Evolutionary conservation across 192 early-diverging fungal species (phyloP), one percentile per base, ranked within the genome.

Genomic region (Dissophora globulifera): DNA sequence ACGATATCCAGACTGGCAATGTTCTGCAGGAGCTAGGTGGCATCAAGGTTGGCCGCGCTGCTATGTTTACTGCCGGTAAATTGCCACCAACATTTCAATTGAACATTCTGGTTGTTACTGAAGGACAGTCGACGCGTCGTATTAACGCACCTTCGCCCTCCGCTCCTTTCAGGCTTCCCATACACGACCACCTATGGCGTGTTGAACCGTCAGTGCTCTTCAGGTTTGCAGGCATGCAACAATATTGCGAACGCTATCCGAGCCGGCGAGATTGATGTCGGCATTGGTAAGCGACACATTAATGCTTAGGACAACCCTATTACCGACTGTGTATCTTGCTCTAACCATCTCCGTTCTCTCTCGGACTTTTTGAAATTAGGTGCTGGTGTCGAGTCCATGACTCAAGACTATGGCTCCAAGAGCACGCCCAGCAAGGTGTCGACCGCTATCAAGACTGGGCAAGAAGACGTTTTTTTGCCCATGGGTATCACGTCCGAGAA

Each of bases 401-500:
- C 93, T 60, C 86, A 92, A 78, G 89, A 94, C 82, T 95, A 97
- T 66, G 91, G 91, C 19, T 62, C 92, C n/a, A 81, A 78, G 51
- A 85, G 90, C 66, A 86, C 93, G 85, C 85, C 91, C 31, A 82
- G 87, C 20, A 80, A 85, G 17, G 88, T 89, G 58, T 88, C 91
- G n/a, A 83, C 89, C 43, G 89, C 93, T 26, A 84, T 89, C 69
- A 88, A 84, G 19, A 62, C 50, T 2, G 88, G 82, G 49, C 86
- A 81, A 23, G 88, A 88, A 25, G 93, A 96, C 78, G 92, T 92
- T 45, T 83, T 93, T 50, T 76, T 90, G 35, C 92, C 92, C 50
- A 93, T 93, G 92, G 92, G 92, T 41, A 92, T 93, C 63, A 98
- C 94, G 17, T 97, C 95, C 35, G 96, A 98, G 80, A 97, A 96